Percentiles rank a stretch among this genome's conserved stretches.
Evolutionary conservation across 2,329 filamentous ascomycete species (phyloP).

Genomic region (Cytospora paraplurivora): DNA sequence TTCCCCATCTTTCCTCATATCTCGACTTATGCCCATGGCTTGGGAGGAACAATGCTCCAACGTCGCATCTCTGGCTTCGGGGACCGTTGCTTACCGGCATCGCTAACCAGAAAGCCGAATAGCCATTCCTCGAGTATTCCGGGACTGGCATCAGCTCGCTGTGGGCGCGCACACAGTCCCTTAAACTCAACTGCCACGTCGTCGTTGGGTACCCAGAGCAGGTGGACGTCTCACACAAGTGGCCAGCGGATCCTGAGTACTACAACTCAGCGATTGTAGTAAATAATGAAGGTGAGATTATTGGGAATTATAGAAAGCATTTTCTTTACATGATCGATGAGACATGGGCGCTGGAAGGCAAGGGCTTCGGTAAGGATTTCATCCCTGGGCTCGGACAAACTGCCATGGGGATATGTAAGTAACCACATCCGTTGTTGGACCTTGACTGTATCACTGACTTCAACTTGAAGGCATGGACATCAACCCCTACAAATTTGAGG

Average conservation of each 20-base stretch:
- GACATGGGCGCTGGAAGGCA: slow-evolving; percentile 59
- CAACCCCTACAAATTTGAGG: slow-evolving; percentile 58
- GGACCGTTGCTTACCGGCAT: too few species aligned
- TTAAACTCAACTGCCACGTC: slow-evolving; percentile 68
- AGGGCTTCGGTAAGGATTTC: slow-evolving; percentile 33
- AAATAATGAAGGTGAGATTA: slow-evolving; percentile 59
- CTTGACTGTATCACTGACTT: slow-evolving; percentile 9
- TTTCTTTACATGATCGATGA: slow-evolving; percentile 63
- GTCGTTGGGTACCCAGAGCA: slow-evolving; percentile 75
- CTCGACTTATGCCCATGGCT: too few species aligned
- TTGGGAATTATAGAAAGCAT: slow-evolving; percentile 63
- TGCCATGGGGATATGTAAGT: slow-evolving; percentile 62
- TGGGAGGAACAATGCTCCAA: not conserved
- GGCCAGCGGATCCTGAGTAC: slow-evolving; percentile 55
- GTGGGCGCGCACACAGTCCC: slow-evolving; percentile 70
- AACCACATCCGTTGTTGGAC: slow-evolving; percentile 8
- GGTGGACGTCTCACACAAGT: slow-evolving; percentile 52
- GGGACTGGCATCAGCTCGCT: slow-evolving; percentile 67
- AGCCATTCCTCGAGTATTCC: slow-evolving; percentile 67
- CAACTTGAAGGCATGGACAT: slow-evolving; percentile 55
- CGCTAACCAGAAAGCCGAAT: not conserved
- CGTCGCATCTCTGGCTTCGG: not conserved
- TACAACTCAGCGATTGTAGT: slow-evolving; percentile 59
- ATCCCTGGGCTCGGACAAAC: slow-evolving; percentile 53
- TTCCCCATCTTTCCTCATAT: too few species aligned